Evolutionary conservation across 2,329 filamentous ascomycete genomes (phyloP), one percentile per base, ranked within the genome.

Genomic region (Aspergillus neotritici): DNA sequence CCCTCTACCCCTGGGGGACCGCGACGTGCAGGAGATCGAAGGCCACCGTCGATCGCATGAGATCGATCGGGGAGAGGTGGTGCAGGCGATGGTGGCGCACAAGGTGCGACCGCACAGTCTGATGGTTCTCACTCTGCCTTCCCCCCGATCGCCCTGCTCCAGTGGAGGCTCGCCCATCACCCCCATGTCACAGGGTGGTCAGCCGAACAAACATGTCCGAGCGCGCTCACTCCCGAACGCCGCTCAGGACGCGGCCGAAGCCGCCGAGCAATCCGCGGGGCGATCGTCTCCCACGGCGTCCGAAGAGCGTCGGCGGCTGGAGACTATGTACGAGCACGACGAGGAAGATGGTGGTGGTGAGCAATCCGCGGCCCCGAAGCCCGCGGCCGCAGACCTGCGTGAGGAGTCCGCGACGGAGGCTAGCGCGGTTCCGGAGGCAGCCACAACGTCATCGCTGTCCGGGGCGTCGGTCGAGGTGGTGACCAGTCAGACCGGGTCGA

Each of bases 11-110:
- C 55, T 59, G 42, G 50, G 40, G 33, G 54, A 62, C 37, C 51
- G 60, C 35, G 54, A 58, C 67, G 62, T 78, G 6, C 77, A 83
- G 35, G 87, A 94, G 60, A 93, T 94, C 33, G 86, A 93, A 57
- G 77, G 88, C 34, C 85, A 86, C 3, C 85, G 84, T 0, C 72
- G 88, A 4, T 79, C 76, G 1, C 64, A 63, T 10, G 76, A 81
- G 51, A 79, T 74, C 44, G 82, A 87, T 43, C 82, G 83, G 11
- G 83, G 44, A 13, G 53, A 55, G 6, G 31, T 48, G n/a, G 51
- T 60, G 10, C 57, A 63, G 43, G 70, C 47, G 53, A 72, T 55
- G 59, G 61, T 61, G 41, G 69, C 55, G 44, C 69, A 59, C 60
- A 70, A 62, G 63, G 66, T 65, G 39, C 65, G 68, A 30, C 66